These are phyloP conservation scores for Alternaria burnsii DNA, from an alignment of 2,329 filamentous ascomycete species.

Conservation along the genomic window DNA sequence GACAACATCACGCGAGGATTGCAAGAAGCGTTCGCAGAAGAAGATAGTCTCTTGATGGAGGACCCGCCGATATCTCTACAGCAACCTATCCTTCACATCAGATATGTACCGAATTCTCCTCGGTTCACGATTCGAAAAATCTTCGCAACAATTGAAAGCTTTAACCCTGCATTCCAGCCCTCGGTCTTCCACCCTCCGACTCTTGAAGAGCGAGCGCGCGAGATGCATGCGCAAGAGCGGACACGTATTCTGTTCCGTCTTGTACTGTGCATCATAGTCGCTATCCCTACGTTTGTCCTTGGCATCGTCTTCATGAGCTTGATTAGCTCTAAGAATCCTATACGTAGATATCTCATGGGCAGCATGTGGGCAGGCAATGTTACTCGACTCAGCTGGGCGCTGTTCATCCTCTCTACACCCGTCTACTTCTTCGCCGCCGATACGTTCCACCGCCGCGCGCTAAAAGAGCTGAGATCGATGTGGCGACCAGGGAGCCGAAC, in stretches of 20 bases:
- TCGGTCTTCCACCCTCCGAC: constrained; percentile 81
- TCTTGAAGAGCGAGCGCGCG: constrained; percentile 80
- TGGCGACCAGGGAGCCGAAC: constrained; percentile 80
- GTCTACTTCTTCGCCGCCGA: constrained; percentile 89
- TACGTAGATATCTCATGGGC: constrained; percentile 72
- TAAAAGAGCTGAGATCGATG: constrained; percentile 79
- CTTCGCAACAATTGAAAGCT: constrained; percentile 69
- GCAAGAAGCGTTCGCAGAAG: constrained; percentile 56
- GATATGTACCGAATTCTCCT: constrained; percentile 74
- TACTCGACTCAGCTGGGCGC: constrained; percentile 77
- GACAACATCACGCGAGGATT: constrained; percentile 63
- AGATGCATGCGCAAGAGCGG: constrained; percentile 75
- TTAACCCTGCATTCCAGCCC: constrained; percentile 71
- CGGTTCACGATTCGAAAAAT: constrained; percentile 79
- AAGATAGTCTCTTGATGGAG: constrained; percentile 60
- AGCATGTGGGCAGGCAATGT: constrained; percentile 74
- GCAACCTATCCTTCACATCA: constrained; percentile 71
- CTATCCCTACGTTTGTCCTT: constrained; percentile 84
- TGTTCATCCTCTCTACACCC: constrained; percentile 83
- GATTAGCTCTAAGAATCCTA: constrained; percentile 66
- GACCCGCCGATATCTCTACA: constrained; percentile 65
- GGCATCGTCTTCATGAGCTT: constrained; percentile 93
- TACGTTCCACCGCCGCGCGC: constrained; percentile 79
- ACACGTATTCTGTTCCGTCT: constrained; percentile 74
- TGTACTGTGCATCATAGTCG: constrained; percentile 71